Evolutionary conservation across 2,329 filamentous ascomycete species (phyloP), one percentile per base, ranked within the genome.

Genomic region (Leptographium wingfieldii): DNA sequence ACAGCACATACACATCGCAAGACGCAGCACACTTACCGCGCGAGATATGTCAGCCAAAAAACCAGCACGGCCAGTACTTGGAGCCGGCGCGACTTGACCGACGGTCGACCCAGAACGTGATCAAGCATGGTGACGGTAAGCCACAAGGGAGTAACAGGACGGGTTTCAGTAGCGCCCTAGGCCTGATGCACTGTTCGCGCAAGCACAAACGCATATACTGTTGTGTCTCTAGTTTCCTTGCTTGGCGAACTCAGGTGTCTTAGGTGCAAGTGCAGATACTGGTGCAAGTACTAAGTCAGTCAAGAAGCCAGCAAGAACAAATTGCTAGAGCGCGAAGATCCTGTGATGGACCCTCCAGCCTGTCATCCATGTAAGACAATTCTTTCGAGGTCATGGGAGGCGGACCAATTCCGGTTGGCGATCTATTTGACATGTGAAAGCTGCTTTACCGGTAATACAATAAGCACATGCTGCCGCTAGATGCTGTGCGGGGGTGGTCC

Each of bases 61-160:
- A 88, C 85, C 59, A 97, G 80, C 16, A 97, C 94, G 27, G 88
- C 86, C 65, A 97, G 82, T 66, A 99, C 91, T 73, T 97, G 92
- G 57, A 95, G 86, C 69, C 95, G 90, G 64, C 92, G 85, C 68
- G 95, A 96, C 75, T 92, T 89, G 69, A 88, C 85, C 62, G 92
- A 96, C 40, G 92, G 92, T 65, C 90, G 85, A 64, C 92, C 92
- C 56, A 97, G 79, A 60, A 96, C 87, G 78, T 97, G 92, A 73
- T 97, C 92, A 84, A 84, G 74, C 81, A 84, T 84, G 62, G 46
- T 9, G 25, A 38, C 38, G 19, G 16, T 22, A 51, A 3, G 10
- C 5, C 38, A 40, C 14, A 9, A 19, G 9, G 27, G 27, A 59
- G 58, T 27, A 57, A 25, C 5, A 49, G 40, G 3, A 19, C 22